Percentiles rank a stretch among this genome's conserved stretches.
Conservation (phyloP, 768 basidiomycete species). For the Pseudohyphozyma bogoriensis region DNA sequence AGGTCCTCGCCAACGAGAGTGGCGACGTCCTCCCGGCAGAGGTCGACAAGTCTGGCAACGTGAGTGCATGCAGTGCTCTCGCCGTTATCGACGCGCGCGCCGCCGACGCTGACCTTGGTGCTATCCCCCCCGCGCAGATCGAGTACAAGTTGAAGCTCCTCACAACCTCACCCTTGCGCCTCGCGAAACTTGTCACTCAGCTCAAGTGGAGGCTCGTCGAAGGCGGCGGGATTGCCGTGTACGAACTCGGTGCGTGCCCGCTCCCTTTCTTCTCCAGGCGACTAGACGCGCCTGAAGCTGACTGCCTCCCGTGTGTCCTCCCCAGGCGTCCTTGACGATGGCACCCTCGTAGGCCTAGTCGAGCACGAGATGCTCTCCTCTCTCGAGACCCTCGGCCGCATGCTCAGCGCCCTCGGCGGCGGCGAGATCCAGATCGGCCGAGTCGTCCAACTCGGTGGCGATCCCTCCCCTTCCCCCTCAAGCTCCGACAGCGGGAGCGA, state of each 20-base stretch:
- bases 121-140: not conserved
- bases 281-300: no score
- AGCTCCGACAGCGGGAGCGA: not conserved
- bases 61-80: not conserved
- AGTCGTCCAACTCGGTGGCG: constrained; percentile 15
- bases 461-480: not conserved
- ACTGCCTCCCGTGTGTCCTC: no score
- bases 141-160: constrained; percentile 27
- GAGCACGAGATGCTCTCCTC: constrained; percentile 65
- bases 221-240: constrained; percentile 72
- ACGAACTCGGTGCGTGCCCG: no score
- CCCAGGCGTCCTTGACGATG: constrained; percentile 83
- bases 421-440: constrained; percentile 8
- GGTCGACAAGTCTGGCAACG: not conserved
- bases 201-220: constrained; percentile 88
- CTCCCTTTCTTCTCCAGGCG: no score
- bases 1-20: no score
- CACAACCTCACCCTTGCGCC: constrained; percentile 33
- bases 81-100: no score
- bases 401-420: constrained; percentile 85
- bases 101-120: not conserved
- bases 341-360: constrained; percentile 67
- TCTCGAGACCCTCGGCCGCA: constrained; percentile 76
- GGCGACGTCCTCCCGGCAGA: not conserved
- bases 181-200: constrained; percentile 67